phyloP scores from a whole-genome alignment of 1,139 yeast genomes.

The Yamadazyma mexicana region DNA sequence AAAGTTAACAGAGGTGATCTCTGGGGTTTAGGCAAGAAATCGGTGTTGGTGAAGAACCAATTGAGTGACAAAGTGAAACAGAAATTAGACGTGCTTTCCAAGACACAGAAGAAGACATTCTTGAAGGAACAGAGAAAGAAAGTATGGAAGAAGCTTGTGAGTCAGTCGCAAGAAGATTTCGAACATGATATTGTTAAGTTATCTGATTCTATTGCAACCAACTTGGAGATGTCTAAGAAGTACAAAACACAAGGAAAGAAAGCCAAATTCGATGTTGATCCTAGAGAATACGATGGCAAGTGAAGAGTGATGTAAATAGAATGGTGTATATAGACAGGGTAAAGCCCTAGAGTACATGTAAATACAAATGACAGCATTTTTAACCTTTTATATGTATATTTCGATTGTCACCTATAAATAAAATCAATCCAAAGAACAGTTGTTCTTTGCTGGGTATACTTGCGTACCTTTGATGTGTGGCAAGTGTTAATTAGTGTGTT shows the following conservation, averaged over 20 bases:
- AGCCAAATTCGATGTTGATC: slow-evolving; percentile 30
- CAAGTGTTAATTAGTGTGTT: no score
- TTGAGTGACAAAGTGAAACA: slow-evolving; percentile 32
- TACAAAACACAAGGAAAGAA: slow-evolving; percentile 35
- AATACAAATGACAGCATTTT: not conserved
- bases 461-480: no score
- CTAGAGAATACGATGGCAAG: slow-evolving; percentile 24
- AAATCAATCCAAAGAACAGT: no score
- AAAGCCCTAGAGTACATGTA: not conserved
- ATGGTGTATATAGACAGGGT: not conserved
- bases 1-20: slow-evolving; percentile 83
- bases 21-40: slow-evolving; percentile 83
- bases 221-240: slow-evolving; percentile 33
- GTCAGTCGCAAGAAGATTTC: slow-evolving; percentile 32
- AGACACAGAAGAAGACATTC: slow-evolving; percentile 42
- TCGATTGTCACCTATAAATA: no score
- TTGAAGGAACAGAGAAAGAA: slow-evolving; percentile 44
- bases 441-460: no score
- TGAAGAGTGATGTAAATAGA: slow-evolving; percentile 7
- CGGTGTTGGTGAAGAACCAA: slow-evolving; percentile 42
- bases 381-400: not conserved
- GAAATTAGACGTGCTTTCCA: slow-evolving; percentile 38
- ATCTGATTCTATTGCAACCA: slow-evolving; percentile 38
- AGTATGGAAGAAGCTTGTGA: slow-evolving; percentile 40
- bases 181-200: slow-evolving; percentile 32